A percentile compares a stretch with the other conserved stretches of the same genome.
phyloP scores from a whole-genome alignment of 2,329 filamentous ascomycete species.

The Clarireedia monteithiana region DNA sequence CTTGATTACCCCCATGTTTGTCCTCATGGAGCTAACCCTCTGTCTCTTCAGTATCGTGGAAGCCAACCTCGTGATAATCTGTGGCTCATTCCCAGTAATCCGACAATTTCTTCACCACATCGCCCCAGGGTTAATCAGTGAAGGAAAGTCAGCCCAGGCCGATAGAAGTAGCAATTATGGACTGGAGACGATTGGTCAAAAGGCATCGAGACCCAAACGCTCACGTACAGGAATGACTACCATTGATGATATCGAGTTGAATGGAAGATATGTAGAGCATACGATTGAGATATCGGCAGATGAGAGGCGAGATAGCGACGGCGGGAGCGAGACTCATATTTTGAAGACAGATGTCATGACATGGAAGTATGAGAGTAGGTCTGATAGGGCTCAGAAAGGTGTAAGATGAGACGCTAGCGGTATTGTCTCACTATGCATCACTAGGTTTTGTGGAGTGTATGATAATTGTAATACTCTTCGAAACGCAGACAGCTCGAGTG shows the following conservation, averaged over 20 bases:
- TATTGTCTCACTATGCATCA: too few species aligned
- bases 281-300: not conserved
- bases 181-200: slow-evolving; percentile 4
- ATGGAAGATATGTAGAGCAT: not conserved
- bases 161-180: not conserved
- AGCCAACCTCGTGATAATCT: slow-evolving; percentile 8
- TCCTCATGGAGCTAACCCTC: too few species aligned
- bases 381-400: too few species aligned
- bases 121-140: not conserved
- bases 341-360: not conserved
- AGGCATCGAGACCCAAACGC: not conserved
- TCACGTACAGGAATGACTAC: not conserved
- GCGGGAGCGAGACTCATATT: not conserved
- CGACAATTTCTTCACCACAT: slow-evolving; percentile 1
- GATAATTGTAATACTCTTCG: too few species aligned
- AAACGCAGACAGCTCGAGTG: too few species aligned
- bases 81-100: slow-evolving; percentile 3
- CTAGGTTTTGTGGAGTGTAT: too few species aligned
- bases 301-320: not conserved
- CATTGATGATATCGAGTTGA: not conserved
- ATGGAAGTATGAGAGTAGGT: too few species aligned
- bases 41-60: not conserved
- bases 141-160: not conserved
- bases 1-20: too few species aligned
- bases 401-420: too few species aligned